Evolutionary conservation across 345 rosid species (phyloP).

Genomic region (Salix suchowensis): DNA sequence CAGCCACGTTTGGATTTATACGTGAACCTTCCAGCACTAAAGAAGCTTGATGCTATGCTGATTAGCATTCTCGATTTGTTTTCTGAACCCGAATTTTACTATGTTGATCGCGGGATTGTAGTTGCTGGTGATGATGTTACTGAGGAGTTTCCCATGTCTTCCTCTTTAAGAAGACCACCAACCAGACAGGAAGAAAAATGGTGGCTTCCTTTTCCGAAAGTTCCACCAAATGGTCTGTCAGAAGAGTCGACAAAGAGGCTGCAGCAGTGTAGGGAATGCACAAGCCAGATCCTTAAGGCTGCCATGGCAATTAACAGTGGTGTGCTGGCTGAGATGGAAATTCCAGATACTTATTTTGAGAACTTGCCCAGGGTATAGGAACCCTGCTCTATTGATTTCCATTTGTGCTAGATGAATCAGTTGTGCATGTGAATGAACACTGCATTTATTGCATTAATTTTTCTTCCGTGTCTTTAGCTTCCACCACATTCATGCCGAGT

Average conservation of each 20-base stretch:
- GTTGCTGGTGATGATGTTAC: conserved; percentile 6
- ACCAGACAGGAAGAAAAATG: conserved; percentile 22
- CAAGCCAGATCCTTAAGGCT: conserved; percentile 29
- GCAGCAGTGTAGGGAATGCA: conserved; percentile 22
- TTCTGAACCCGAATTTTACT: conserved; percentile 17
- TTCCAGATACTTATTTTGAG: conserved; percentile 19
- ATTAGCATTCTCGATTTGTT: conserved; percentile 24
- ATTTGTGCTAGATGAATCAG: background rate
- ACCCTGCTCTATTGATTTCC: background rate
- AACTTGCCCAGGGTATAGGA: conserved; percentile 25
- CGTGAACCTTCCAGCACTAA: conserved; percentile 30
- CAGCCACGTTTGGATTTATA: conserved; percentile 23
- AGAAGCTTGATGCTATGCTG: conserved; percentile 26
- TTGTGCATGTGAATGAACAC: background rate
- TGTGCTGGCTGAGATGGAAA: conserved; percentile 25
- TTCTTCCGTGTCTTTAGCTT: background rate
- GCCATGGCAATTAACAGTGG: conserved; percentile 25
- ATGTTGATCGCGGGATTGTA: conserved; percentile 20
- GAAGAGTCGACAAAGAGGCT: conserved; percentile 19
- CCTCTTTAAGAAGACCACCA: conserved; percentile 9
- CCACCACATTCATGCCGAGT: background rate
- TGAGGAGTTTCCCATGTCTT: background rate
- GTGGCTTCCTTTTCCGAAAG: conserved; percentile 31
- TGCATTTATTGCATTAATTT: background rate
- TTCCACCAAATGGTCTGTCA: conserved; percentile 18